Conservation (phyloP, 805 yeast genomes). For the Blastobotrys americana region DNA sequence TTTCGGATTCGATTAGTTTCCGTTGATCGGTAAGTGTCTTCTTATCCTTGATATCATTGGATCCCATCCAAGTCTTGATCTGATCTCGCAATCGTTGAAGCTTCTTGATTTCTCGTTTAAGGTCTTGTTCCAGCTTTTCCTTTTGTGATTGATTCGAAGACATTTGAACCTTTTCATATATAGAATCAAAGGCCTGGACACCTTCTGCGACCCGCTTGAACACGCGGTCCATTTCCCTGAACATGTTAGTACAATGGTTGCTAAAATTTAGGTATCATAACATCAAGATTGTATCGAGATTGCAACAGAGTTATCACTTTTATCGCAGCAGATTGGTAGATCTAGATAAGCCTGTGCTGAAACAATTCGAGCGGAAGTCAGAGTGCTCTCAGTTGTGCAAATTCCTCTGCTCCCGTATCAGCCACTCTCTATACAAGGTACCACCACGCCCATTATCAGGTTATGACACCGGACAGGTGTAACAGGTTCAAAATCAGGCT, state of each 20-base stretch:
- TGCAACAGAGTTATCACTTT: slow-evolving; percentile 3
- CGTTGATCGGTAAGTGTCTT: slow-evolving; percentile 73
- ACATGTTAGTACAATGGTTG: too few species aligned
- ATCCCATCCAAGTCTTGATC: slow-evolving; percentile 89
- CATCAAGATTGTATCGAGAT: too few species aligned
- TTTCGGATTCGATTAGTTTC: slow-evolving; percentile 52
- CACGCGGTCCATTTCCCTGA: slow-evolving; percentile 79
- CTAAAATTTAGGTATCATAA: too few species aligned
- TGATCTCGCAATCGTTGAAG: slow-evolving; percentile 91
- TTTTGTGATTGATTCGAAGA: slow-evolving; percentile 82
- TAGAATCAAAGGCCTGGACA: slow-evolving; percentile 70
- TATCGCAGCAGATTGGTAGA: neutral
- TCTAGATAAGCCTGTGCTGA: neutral
- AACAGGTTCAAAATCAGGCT: too few species aligned
- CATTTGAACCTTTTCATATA: slow-evolving; percentile 75
- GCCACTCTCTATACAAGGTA: too few species aligned
- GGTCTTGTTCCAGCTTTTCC: slow-evolving; percentile 81
- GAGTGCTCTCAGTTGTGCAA: too few species aligned
- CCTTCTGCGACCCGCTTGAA: slow-evolving; percentile 92
- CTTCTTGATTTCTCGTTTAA: slow-evolving; percentile 91
- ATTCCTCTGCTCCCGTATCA: too few species aligned
- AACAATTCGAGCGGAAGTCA: too few species aligned
- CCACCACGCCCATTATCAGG: too few species aligned
- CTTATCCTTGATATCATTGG: slow-evolving; percentile 86
- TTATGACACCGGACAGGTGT: too few species aligned